Conservation (phyloP, 2,329 filamentous ascomycete species). For the Leptographium lundbergii region DNA sequence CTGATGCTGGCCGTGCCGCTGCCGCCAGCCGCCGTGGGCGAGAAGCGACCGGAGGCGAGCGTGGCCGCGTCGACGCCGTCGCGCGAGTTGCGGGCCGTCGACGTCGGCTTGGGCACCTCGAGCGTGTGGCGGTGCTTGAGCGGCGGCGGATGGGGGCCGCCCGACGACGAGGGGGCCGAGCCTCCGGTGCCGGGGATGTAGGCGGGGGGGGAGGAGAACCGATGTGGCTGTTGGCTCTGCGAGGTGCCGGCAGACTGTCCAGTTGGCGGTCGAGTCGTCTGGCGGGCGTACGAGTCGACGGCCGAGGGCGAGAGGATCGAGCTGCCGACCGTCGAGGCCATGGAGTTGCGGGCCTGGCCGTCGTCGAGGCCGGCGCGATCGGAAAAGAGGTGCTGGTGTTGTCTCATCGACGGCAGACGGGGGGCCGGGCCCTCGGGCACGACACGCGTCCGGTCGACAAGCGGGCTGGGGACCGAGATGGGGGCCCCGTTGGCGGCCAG, state of each 20-base stretch:
- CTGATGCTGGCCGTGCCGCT: constrained; percentile 37
- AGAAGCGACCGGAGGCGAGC: constrained; percentile 69
- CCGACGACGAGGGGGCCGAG: constrained; percentile 26
- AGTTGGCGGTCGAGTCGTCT: constrained; percentile 2
- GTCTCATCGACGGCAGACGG: not conserved
- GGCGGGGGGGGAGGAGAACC: constrained; percentile 53
- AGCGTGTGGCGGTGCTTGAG: constrained; percentile 78
- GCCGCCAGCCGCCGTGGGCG: constrained; percentile 41
- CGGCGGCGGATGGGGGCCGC: constrained; percentile 33
- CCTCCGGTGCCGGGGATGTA: constrained; percentile 31
- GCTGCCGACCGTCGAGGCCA: constrained; percentile 19
- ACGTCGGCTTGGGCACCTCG: constrained; percentile 59
- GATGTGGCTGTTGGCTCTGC: constrained; percentile 24
- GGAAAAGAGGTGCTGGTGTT: not conserved
- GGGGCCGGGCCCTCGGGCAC: not conserved
- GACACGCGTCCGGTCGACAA: constrained; percentile 7
- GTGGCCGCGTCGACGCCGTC: constrained; percentile 53
- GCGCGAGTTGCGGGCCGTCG: constrained; percentile 54
- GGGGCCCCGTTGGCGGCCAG: constrained; percentile 2
- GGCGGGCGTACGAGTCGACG: constrained; percentile 20
- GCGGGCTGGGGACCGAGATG: constrained; percentile 8
- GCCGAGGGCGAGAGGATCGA: constrained; percentile 19
- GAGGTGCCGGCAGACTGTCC: not conserved
- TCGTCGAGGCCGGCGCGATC: too few relatives aligned
- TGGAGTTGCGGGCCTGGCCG: constrained; percentile 19